A percentile compares a stretch with the other conserved stretches of the same genome.
Conservation (phyloP, 2,329 filamentous ascomycete species). For the Alternaria dauci region DNA sequence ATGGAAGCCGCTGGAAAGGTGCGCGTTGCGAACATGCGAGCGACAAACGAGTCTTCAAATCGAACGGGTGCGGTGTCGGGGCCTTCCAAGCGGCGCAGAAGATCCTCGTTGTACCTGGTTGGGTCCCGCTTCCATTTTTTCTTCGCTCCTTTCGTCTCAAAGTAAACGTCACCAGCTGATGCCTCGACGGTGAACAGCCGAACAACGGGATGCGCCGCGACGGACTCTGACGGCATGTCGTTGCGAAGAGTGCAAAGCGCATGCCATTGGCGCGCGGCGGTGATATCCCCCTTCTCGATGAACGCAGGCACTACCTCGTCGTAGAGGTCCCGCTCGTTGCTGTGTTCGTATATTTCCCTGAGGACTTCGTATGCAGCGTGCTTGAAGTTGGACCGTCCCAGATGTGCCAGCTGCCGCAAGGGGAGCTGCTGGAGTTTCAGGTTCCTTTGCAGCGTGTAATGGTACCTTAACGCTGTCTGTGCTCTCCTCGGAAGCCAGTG, state of each 20-base stretch:
- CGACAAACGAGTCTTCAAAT: slow-evolving; percentile 71
- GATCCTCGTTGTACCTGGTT: slow-evolving; percentile 38
- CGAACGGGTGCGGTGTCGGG: slow-evolving; percentile 56
- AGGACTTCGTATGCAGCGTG: slow-evolving; percentile 37
- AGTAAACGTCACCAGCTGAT: slow-evolving; percentile 17
- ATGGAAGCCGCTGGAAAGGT: slow-evolving; percentile 77
- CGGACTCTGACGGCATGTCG: slow-evolving; percentile 50
- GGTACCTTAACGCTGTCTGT: slow-evolving; percentile 33
- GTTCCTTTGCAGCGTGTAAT: slow-evolving; percentile 36
- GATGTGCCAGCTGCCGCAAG: slow-evolving; percentile 29
- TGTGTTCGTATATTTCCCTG: slow-evolving; percentile 51
- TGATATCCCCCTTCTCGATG: slow-evolving; percentile 35
- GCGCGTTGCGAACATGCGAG: slow-evolving; percentile 81
- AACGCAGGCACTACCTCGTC: slow-evolving; percentile 51
- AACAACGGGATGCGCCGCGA: slow-evolving; percentile 41
- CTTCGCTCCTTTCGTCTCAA: slow-evolving; percentile 8
- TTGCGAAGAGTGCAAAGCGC: slow-evolving; percentile 45
- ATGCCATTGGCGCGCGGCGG: slow-evolving; percentile 52
- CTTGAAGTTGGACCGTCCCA: slow-evolving; percentile 15
- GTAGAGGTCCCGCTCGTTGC: slow-evolving; percentile 52
- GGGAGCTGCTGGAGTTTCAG: slow-evolving; percentile 38
- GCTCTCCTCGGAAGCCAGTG: slow-evolving; percentile 43
- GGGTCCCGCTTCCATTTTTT: slow-evolving; percentile 16
- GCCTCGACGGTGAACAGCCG: slow-evolving; percentile 40
- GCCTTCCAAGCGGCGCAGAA: slow-evolving; percentile 49